Evolutionary conservation across 495 filamentous ascomycete species (phyloP).

Genomic region (Talaromyces wortmannii): DNA sequence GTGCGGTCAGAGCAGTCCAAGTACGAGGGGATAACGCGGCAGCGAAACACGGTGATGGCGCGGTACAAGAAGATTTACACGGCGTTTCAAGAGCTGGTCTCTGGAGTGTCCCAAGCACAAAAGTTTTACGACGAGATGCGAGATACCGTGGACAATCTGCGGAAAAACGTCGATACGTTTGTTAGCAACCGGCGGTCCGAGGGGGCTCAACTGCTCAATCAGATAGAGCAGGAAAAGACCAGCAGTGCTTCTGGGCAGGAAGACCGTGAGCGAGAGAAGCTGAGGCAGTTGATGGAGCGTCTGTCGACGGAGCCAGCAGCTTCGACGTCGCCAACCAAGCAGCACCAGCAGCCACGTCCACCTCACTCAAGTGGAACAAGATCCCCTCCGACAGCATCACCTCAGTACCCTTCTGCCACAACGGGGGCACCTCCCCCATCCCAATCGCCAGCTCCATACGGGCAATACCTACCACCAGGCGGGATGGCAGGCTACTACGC

Average conservation of each 20-base stretch:
- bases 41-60: conserved; percentile 71
- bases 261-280: conserved; percentile 75
- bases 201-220: conserved; percentile 78
- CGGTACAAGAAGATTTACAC: conserved; percentile 91
- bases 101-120: conserved; percentile 77
- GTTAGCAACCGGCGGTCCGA: conserved; percentile 91
- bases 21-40: conserved; percentile 81
- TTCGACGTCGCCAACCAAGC: conserved; percentile 30
- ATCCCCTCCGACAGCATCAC: conserved; percentile 34
- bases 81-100: conserved; percentile 84
- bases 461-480: conserved; percentile 26
- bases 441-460: conserved; percentile 36
- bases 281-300: conserved; percentile 89
- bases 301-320: conserved; percentile 71
- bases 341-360: conserved; percentile 35
- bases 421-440: conserved; percentile 20
- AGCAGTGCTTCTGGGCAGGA: conserved; percentile 66
- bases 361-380: conserved; percentile 25
- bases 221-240: conserved; percentile 76
- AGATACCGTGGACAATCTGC: conserved; percentile 88
- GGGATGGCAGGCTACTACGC: conserved; percentile 17
- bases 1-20: conserved; percentile 90
- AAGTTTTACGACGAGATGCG: conserved; percentile 94
- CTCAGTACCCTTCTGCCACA: conserved; percentile 39
- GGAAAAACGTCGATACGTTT: conserved; percentile 94